Evolutionary conservation across 768 basidiomycete genomes (phyloP).

Genomic region (Suillus alpinus): DNA sequence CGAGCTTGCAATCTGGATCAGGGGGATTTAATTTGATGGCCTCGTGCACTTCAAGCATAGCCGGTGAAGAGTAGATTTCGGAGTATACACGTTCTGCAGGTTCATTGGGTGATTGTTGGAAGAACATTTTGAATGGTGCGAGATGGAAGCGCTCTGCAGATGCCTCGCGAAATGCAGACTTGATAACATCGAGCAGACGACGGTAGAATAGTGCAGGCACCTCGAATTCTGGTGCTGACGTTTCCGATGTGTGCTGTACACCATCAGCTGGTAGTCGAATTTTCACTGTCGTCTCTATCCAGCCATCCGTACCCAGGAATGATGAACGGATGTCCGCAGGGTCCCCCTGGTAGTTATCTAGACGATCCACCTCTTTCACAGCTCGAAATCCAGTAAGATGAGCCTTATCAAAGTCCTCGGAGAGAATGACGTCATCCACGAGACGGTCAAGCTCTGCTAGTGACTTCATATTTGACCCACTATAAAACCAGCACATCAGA

Average conservation of each 20-base stretch:
- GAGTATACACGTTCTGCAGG: slow-evolving; percentile 16
- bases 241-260: neutral
- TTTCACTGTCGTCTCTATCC: slow-evolving; percentile 9
- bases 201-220: slow-evolving; percentile 29
- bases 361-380: neutral
- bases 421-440: slow-evolving; percentile 5
- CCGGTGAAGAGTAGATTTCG: slow-evolving; percentile 21
- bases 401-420: slow-evolving; percentile 6
- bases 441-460: slow-evolving; percentile 5
- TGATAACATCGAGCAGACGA: slow-evolving; percentile 22
- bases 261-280: slow-evolving; percentile 8
- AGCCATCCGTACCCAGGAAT: neutral
- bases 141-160: slow-evolving; percentile 16
- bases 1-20: slow-evolving; percentile 11
- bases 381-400: slow-evolving; percentile 9
- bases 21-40: slow-evolving; percentile 7
- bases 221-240: slow-evolving; percentile 2
- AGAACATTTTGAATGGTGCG: slow-evolving; percentile 15
- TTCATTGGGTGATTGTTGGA: neutral
- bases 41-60: slow-evolving; percentile 15
- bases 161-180: slow-evolving; percentile 17
- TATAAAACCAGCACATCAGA: slow-evolving; percentile 23
- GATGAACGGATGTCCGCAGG: neutral
- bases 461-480: slow-evolving; percentile 13
- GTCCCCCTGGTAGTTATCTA: neutral